Evolutionary conservation across 2,329 filamentous ascomycete species (phyloP), one percentile per base, ranked within the genome.

Genomic region (Fusarium pseudonygamai): DNA sequence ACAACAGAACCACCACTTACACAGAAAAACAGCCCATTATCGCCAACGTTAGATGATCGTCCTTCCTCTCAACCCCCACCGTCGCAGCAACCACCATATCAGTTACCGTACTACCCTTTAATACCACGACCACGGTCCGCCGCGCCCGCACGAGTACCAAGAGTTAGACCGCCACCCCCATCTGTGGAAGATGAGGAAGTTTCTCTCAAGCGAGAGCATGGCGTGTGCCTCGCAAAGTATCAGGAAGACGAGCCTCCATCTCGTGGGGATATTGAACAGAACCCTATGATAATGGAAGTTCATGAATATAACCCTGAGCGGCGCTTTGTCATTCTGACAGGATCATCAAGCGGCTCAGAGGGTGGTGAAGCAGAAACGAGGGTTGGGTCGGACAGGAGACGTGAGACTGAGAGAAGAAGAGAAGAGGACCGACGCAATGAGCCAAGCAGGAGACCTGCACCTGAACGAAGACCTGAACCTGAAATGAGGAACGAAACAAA

Each of bases 171-270:
- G 11, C 92, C 92, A 4, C 85, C 85, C 24, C 91, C 92, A 8
- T 90, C 82, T 40, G 91, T 92, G 53, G 93, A 95, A 79, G 92
- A 95, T 78, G 93, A 94, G 79, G 83, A 79, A 22, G 86, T 84
- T 20, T 89, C 92, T 13, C 81, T 93, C 42, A 87, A 87, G 11
- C 89, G 86, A 78, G 93, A 95, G 78, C 82, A 88, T 75, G 84
- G 85, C 32, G 81, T 82, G 81, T 34, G 57, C 60, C 16, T 74
- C 57, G 56, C 74, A 47, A 76, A 72, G 24, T 42, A 67, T 16
- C 72, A 69, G 60, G 85, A 84, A 64, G 91, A 92, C 73, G 89
- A 91, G 65, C 86, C 88, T 34, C 85, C 86, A 56, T 87, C 87
- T 64, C 88, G 88, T 64, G 93, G 93, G 43, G 87, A 88, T 11